Conservation (phyloP, 2,329 filamentous ascomycete genomes). For the Trichoderma atrobrunneum region DNA sequence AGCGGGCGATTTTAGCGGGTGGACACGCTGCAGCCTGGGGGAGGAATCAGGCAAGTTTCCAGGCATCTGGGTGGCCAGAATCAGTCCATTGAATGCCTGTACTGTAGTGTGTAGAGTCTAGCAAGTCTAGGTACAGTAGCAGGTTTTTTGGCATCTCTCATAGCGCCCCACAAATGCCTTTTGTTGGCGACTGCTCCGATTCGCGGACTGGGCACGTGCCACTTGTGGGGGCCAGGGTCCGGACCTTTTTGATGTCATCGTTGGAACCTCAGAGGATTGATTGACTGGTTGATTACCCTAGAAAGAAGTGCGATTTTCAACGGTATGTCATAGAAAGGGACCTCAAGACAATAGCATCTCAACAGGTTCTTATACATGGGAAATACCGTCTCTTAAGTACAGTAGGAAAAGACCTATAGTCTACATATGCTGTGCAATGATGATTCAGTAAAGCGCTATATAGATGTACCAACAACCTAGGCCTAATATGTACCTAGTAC, state of each 20-base stretch:
- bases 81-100: background rate
- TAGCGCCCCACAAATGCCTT: background rate
- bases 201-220: conserved; percentile 12
- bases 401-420: no score
- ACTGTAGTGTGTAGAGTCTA: no score
- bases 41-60: background rate
- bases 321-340: background rate
- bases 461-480: no score
- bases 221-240: background rate
- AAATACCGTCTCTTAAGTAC: no score
- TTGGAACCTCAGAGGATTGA: background rate
- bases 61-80: background rate
- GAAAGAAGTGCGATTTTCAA: background rate
- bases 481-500: no score
- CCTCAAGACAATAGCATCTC: background rate
- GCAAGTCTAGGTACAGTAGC: background rate
- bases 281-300: background rate
- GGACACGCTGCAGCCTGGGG: conserved; percentile 1
- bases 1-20: background rate
- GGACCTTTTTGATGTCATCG: background rate
- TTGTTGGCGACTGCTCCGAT: background rate
- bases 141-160: background rate
- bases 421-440: no score
- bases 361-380: no score
- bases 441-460: no score